Percentiles rank a stretch among this genome's conserved stretches.
phyloP scores from a whole-genome alignment of 2,329 filamentous ascomycete species.

The Aureobasidium pullulans region DNA sequence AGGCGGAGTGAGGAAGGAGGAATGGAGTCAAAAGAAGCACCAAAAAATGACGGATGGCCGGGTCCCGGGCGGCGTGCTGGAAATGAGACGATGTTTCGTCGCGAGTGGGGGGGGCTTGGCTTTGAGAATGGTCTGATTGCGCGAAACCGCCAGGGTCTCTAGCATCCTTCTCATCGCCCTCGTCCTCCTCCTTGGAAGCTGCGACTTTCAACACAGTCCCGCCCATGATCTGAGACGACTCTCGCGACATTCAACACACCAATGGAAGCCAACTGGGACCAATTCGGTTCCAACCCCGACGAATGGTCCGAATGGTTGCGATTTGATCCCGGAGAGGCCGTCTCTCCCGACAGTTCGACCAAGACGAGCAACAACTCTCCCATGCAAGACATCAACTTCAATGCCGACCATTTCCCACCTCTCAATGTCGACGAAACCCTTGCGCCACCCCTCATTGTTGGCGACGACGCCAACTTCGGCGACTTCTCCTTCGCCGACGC shows the following conservation, averaged over 20 bases:
- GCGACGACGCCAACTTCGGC: constrained; percentile 25
- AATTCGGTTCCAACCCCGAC: constrained; percentile 19
- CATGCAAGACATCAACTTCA: constrained; percentile 21
- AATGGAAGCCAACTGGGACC: not conserved
- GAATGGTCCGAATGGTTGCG: constrained; percentile 43
- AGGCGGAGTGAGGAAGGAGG: too few relatives aligned
- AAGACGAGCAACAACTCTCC: constrained; percentile 30
- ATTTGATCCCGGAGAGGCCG: constrained; percentile 34
- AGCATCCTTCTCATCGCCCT: not conserved
- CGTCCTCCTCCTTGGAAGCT: not conserved
- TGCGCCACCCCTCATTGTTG: constrained; percentile 27
- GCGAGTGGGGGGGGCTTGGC: not conserved
- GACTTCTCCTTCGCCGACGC: constrained; percentile 20
- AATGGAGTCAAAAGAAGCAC: too few relatives aligned
- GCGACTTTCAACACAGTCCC: constrained; percentile 5
- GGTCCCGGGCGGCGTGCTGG: not conserved
- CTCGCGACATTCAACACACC: not conserved
- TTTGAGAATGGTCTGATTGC: not conserved
- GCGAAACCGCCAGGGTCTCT: not conserved
- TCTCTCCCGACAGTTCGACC: constrained; percentile 27
- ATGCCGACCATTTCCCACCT: constrained; percentile 20
- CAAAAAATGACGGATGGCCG: not conserved
- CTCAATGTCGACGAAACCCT: constrained; percentile 20
- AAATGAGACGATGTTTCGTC: too few relatives aligned
- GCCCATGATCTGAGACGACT: not conserved